These are phyloP conservation scores for Cladosporium phlei DNA, from an alignment of 2,329 filamentous ascomycete genomes.

Conservation along the genomic window DNA sequence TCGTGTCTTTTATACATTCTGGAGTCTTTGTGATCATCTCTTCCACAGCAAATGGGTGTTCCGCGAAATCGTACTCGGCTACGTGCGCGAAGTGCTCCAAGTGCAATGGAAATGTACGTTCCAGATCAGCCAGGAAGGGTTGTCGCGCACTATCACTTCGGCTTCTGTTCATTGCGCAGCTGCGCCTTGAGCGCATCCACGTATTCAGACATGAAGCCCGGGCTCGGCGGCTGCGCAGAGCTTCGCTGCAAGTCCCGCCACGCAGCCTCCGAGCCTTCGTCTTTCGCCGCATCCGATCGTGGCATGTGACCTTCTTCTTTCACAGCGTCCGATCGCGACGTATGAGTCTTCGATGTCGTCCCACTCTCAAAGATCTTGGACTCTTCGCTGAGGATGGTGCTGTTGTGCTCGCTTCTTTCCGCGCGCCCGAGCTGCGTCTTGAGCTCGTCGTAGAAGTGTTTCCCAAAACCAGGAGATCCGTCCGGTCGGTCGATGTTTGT, in stretches of 20 bases:
- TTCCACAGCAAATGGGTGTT: too few species aligned
- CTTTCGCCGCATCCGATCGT: background rate
- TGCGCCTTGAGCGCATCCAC: conserved; percentile 28
- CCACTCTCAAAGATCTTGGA: conserved; percentile 3
- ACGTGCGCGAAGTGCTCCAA: too few species aligned
- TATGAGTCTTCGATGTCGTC: background rate
- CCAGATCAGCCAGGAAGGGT: too few species aligned
- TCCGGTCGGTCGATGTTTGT: conserved; percentile 40
- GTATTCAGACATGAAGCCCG: conserved; percentile 29
- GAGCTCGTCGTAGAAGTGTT: conserved; percentile 52
- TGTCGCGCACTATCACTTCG: too few species aligned
- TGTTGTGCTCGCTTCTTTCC: conserved; percentile 21
- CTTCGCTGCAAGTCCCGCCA: conserved; percentile 24
- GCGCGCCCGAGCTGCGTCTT: conserved; percentile 28
- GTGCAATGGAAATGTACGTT: too few species aligned
- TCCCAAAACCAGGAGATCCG: conserved; percentile 38
- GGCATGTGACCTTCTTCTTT: conserved; percentile 16
- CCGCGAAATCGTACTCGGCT: too few species aligned
- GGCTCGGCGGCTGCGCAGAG: conserved; percentile 16
- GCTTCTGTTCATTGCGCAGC: conserved; percentile 18
- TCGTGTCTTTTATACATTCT: too few species aligned
- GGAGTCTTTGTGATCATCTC: too few species aligned
- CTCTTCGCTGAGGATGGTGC: conserved; percentile 11
- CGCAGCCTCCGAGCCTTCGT: conserved; percentile 23
- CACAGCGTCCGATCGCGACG: background rate